Evolutionary conservation across 169 alveolate species (phyloP).

Genomic region (Plasmodium adleri): DNA sequence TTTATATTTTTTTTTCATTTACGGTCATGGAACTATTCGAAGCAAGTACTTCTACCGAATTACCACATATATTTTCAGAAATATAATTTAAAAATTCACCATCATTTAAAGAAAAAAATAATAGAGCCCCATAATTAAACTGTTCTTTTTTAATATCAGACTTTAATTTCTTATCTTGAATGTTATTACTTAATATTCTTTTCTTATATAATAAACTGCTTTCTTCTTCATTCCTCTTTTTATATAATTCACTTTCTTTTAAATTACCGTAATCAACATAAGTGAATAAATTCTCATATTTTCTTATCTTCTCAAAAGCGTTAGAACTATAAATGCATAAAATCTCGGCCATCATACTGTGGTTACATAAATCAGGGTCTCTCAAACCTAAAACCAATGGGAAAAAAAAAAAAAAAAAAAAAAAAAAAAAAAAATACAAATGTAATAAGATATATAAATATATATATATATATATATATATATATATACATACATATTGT

Average conservation of each 20-base stretch:
- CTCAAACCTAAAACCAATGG: slow-evolving; percentile 15
- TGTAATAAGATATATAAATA: neutral
- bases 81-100: slow-evolving; percentile 71
- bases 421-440: neutral
- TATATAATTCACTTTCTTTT: neutral
- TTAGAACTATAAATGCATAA: slow-evolving; percentile 59
- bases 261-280: slow-evolving; percentile 16
- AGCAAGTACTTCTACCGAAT: slow-evolving; percentile 65
- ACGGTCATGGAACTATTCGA: slow-evolving; percentile 71
- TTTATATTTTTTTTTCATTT: neutral
- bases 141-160: slow-evolving; percentile 22
- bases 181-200: slow-evolving; percentile 28
- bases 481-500: too few relatives aligned
- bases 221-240: slow-evolving; percentile 4
- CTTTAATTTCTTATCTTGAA: slow-evolving; percentile 38
- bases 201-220: slow-evolving; percentile 16
- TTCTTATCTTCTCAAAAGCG: slow-evolving; percentile 48
- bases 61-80: slow-evolving; percentile 71
- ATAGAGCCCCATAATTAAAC: slow-evolving; percentile 57
- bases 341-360: slow-evolving; percentile 63
- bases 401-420: neutral
- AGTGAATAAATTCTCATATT: slow-evolving; percentile 27
- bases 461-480: neutral
- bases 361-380: slow-evolving; percentile 69
- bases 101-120: slow-evolving; percentile 70